These are phyloP conservation scores for Candida railenensis DNA, from an alignment of 805 yeast genomes.

Conservation along the genomic window DNA sequence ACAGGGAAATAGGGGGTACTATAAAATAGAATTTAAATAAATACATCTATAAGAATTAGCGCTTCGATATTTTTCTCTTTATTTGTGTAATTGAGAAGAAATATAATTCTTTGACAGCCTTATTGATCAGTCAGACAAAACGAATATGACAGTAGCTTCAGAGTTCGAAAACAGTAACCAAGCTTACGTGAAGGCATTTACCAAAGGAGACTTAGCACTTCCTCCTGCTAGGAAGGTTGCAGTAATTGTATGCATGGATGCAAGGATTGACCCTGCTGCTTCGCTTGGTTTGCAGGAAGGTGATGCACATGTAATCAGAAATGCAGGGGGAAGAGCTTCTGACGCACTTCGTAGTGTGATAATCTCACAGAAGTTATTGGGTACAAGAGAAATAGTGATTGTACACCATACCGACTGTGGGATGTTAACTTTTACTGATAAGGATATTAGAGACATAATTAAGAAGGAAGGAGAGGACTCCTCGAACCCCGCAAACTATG, in stretches of 20 bases:
- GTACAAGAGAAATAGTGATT: constrained; percentile 39
- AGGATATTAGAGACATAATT: constrained; percentile 24
- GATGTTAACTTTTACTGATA: constrained; percentile 40
- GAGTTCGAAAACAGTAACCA: constrained; percentile 24
- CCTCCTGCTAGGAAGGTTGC: constrained; percentile 38
- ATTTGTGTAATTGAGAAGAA: too few relatives aligned
- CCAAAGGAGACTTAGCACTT: constrained; percentile 32
- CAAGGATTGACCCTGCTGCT: constrained; percentile 38
- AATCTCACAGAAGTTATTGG: constrained; percentile 39
- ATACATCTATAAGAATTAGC: neutral
- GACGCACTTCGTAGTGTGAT: constrained; percentile 39
- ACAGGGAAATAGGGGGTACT: neutral
- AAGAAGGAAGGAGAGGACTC: constrained; percentile 15
- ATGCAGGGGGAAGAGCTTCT: constrained; percentile 43
- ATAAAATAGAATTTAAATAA: neutral
- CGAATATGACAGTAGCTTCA: constrained; percentile 18
- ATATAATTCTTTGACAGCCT: too few relatives aligned
- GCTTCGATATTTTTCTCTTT: neutral
- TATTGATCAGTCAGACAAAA: too few relatives aligned
- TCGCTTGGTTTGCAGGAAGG: constrained; percentile 37
- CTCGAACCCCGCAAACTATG: constrained; percentile 17
- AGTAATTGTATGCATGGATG: constrained; percentile 42
- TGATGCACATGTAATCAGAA: constrained; percentile 44
- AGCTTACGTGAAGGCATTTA: constrained; percentile 19
- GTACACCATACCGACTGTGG: constrained; percentile 46